These are phyloP conservation scores for Colletotrichum godetiae DNA, from an alignment of 2,329 filamentous ascomycete species.

Conservation along the genomic window DNA sequence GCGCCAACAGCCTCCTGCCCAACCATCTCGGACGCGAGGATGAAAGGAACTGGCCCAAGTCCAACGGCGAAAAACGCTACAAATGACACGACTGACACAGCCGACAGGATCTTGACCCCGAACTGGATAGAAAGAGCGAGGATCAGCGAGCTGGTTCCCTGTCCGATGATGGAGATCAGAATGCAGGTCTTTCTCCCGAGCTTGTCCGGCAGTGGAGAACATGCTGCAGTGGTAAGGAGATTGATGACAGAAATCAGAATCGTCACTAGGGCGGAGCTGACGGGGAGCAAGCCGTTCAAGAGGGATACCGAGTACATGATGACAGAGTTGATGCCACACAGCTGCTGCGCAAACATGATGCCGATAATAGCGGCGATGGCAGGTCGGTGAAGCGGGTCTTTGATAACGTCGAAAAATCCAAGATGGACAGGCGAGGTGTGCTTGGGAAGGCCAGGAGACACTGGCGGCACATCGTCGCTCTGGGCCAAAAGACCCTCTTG, in stretches of 20 bases:
- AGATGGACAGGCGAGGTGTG: conserved; percentile 52
- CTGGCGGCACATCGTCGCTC: conserved; percentile 36
- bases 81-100: conserved; percentile 84
- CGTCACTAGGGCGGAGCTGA: conserved; percentile 85
- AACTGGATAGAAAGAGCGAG: conserved; percentile 85
- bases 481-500: conserved; percentile 75
- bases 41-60: conserved; percentile 93
- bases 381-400: conserved; percentile 74
- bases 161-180: conserved; percentile 83
- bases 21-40: conserved; percentile 91
- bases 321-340: conserved; percentile 95
- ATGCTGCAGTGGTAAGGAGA: conserved; percentile 82
- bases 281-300: conserved; percentile 81
- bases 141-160: conserved; percentile 81
- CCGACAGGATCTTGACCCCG: conserved; percentile 79
- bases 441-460: conserved; percentile 40
- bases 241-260: conserved; percentile 90
- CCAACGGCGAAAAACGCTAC: conserved; percentile 92
- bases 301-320: conserved; percentile 98
- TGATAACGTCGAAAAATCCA: conserved; percentile 74
- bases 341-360: conserved; percentile 92
- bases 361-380: conserved; percentile 87
- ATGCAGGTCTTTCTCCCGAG: conserved; percentile 90
- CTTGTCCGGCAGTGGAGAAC: conserved; percentile 86
- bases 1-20: conserved; percentile 91